Evolutionary conservation across 2,329 filamentous ascomycete species (phyloP).

Genomic region (Trichophyton benhamiae): DNA sequence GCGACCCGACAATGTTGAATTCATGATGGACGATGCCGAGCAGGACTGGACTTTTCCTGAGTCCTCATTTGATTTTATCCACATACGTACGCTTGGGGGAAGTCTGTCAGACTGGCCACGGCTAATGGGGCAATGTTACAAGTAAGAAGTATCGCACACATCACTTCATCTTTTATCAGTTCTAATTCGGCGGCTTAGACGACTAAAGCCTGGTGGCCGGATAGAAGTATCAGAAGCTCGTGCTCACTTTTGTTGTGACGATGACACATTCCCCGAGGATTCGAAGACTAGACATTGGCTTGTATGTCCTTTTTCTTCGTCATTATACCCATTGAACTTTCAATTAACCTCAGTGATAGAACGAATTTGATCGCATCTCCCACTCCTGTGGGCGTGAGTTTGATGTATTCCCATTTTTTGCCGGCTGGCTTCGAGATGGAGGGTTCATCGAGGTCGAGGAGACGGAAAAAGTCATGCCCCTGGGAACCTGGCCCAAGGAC

Average conservation of each 20-base stretch:
- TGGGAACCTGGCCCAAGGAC: conserved; percentile 15
- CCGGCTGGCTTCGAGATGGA: conserved; percentile 6
- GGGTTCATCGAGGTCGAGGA: conserved; percentile 12
- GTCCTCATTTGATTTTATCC: conserved; percentile 44
- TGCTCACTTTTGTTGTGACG: conserved; percentile 12
- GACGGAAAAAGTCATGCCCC: conserved; percentile 10
- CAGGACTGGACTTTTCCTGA: conserved; percentile 45
- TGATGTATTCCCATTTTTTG: conserved; percentile 9
- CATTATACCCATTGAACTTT: too few species aligned
- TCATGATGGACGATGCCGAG: conserved; percentile 52
- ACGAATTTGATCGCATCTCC: conserved; percentile 8
- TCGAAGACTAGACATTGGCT: conserved; percentile 9
- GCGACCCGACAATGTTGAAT: conserved; percentile 49
- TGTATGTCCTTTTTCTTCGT: not conserved
- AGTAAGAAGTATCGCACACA: conserved; percentile 24
- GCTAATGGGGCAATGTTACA: conserved; percentile 38
- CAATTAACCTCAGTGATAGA: not conserved
- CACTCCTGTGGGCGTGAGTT: conserved; percentile 9
- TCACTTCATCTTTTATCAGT: conserved; percentile 9
- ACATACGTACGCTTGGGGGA: conserved; percentile 40
- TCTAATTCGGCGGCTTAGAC: conserved; percentile 14
- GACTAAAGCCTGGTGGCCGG: conserved; percentile 15
- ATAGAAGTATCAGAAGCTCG: conserved; percentile 20
- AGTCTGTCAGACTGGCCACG: conserved; percentile 43
- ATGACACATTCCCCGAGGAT: conserved; percentile 9